These are phyloP conservation scores for Grosmannia clavigera DNA, from an alignment of 2,329 filamentous ascomycete species.

Conservation along the genomic window DNA sequence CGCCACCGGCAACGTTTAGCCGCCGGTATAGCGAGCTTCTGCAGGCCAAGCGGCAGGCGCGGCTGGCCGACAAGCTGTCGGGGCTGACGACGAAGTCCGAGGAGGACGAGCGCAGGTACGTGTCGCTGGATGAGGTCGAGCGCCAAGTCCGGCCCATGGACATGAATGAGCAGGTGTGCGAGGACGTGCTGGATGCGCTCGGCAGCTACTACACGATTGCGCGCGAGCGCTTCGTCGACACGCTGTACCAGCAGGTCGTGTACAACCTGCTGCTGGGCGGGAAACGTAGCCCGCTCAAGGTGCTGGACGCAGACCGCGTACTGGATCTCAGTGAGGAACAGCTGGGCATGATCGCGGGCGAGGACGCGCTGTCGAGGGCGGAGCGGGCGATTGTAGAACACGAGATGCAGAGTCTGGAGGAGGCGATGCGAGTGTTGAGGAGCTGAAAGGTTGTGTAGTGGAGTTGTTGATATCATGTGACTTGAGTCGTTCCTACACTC, in stretches of 20 bases:
- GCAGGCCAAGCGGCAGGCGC: slow-evolving; percentile 15
- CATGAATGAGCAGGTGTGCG: slow-evolving; percentile 14
- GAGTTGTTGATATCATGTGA: too few species aligned
- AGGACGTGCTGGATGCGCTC: slow-evolving; percentile 49
- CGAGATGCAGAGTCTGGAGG: slow-evolving; percentile 32
- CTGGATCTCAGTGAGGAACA: slow-evolving; percentile 31
- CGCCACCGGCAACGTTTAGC: slow-evolving; percentile 36
- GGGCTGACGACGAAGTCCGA: not conserved
- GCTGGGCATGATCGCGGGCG: slow-evolving; percentile 44
- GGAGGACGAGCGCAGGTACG: not conserved
- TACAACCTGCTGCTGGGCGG: slow-evolving; percentile 40
- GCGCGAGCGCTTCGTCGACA: slow-evolving; percentile 49
- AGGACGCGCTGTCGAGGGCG: slow-evolving; percentile 31
- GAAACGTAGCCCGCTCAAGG: slow-evolving; percentile 33
- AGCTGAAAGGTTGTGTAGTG: not conserved
- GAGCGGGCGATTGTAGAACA: slow-evolving; percentile 29
- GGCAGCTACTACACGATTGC: slow-evolving; percentile 50
- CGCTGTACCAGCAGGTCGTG: slow-evolving; percentile 40
- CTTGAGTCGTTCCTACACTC: too few species aligned
- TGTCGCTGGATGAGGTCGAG: not conserved
- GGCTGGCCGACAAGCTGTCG: slow-evolving; percentile 7
- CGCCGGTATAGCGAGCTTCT: slow-evolving; percentile 35
- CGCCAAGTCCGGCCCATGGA: slow-evolving; percentile 7
- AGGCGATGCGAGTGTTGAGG: slow-evolving; percentile 17
- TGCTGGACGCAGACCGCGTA: slow-evolving; percentile 40